Percentiles rank a stretch among this genome's conserved stretches.
Evolutionary conservation across 176 grass and related monocot species (phyloP).

Genomic region (Juncus inflexus): DNA sequence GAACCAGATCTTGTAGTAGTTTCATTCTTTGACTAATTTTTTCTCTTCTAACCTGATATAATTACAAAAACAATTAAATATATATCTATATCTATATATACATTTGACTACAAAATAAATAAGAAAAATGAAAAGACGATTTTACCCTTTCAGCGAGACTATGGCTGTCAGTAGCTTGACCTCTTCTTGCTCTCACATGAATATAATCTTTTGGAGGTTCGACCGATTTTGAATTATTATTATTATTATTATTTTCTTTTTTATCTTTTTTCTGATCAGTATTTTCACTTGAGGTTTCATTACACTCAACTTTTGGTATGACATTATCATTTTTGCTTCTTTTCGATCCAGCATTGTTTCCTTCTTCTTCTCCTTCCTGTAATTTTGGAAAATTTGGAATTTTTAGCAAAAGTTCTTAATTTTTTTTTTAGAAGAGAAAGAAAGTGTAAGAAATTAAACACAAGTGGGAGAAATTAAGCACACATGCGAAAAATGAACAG

Average conservation of each 20-base stretch:
- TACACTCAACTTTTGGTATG: slow-evolving; percentile 52
- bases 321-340: slow-evolving; percentile 40
- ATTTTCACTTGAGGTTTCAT: slow-evolving; percentile 52
- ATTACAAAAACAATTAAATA: slow-evolving; percentile 6
- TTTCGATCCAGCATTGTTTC: slow-evolving; percentile 44
- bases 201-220: slow-evolving; percentile 90
- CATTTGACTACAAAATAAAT: slow-evolving; percentile 1
- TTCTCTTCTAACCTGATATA: slow-evolving; percentile 71
- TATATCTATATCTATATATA: background rate
- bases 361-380: slow-evolving; percentile 38
- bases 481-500: background rate
- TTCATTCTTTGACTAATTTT: slow-evolving; percentile 94
- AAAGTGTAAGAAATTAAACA: background rate
- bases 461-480: background rate
- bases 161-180: slow-evolving; percentile 90
- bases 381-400: background rate
- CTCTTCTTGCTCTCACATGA: slow-evolving; percentile 94
- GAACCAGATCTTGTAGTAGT: slow-evolving; percentile 77
- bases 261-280: slow-evolving; percentile 39
- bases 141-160: slow-evolving; percentile 93
- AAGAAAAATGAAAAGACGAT: slow-evolving; percentile 10
- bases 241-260: slow-evolving; percentile 50
- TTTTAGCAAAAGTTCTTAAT: background rate
- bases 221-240: slow-evolving; percentile 28
- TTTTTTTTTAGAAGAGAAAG: background rate